These are phyloP conservation scores for Pichia phayaonensis DNA, from an alignment of 805 yeast genomes.

Conservation along the genomic window DNA sequence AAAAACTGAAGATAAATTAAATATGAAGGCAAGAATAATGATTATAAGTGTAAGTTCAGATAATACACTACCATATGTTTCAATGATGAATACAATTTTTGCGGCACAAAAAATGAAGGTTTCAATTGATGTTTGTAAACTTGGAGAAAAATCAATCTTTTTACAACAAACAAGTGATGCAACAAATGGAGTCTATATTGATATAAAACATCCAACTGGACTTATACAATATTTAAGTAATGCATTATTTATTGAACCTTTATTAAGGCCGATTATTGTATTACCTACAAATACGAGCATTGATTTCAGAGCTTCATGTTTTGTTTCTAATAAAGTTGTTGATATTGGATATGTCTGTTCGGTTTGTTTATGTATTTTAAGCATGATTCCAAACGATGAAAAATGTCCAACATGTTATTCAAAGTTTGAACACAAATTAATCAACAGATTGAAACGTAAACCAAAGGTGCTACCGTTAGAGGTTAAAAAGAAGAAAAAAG, in stretches of 20 bases:
- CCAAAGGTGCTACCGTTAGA: slow-evolving; percentile 37
- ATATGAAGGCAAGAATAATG: slow-evolving; percentile 58
- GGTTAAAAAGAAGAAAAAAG: slow-evolving; percentile 20
- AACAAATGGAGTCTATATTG: slow-evolving; percentile 81
- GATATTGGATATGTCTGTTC: slow-evolving; percentile 94
- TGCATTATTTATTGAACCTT: slow-evolving; percentile 82
- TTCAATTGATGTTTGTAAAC: slow-evolving; percentile 84
- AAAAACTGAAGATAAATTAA: slow-evolving; percentile 35
- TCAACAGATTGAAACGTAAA: slow-evolving; percentile 48
- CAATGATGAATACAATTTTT: slow-evolving; percentile 92
- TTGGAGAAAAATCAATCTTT: slow-evolving; percentile 67
- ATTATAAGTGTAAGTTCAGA: slow-evolving; percentile 64
- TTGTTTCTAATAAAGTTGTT: slow-evolving; percentile 79
- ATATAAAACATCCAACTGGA: slow-evolving; percentile 62
- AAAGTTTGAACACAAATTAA: slow-evolving; percentile 56
- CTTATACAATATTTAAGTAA: slow-evolving; percentile 75
- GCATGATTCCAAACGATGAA: slow-evolving; percentile 56
- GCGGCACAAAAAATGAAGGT: slow-evolving; percentile 91
- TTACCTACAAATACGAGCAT: slow-evolving; percentile 79
- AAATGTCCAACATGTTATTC: slow-evolving; percentile 86
- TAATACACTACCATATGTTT: slow-evolving; percentile 73
- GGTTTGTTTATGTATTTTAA: slow-evolving; percentile 80
- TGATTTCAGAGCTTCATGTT: slow-evolving; percentile 93
- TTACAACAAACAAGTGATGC: slow-evolving; percentile 95
- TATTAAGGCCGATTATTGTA: slow-evolving; percentile 65